Base-by-base conservation (phyloP, 306 rosid species). In the Rosa persica region DNA sequence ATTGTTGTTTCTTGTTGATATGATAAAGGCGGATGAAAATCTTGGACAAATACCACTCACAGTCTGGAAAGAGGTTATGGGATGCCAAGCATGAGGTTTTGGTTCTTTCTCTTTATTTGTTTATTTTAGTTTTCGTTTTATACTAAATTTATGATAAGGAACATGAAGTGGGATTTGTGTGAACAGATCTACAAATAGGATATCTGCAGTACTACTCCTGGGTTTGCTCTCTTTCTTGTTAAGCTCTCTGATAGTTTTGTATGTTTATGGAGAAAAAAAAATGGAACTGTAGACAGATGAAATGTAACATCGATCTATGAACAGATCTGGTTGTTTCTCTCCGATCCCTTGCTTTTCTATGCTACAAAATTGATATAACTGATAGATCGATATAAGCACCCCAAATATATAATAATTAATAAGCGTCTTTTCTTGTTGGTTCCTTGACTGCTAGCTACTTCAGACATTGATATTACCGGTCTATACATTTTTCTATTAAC, bases 31-130 rank as follows among this genome's bases (percentile, higher is more conserved):
- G 90, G 91, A 66, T 82, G 81, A 78, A 87, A 2, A 54, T 91
- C 65, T 80, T 91, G 68, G 98, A 92, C 22, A 87, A 85, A 66
- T 94, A 92, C 84, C 97, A 94, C 25, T 86, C 77, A 87, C 79
- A 84, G 12, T 82, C 97, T 66, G 92, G 89, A 72, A 78, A 85
- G 61, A 94, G 67, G 60, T 82, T 94, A 9, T 94, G 97, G 98
- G 97, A 89, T 66, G 92, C 93, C 34, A 94, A 94, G 79, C 98
- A 92, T 85, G 97, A 94, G 97, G 98, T 90, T 22, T 70, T 74
- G 70, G 72, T 70, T 76, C 55, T 25, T 2, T 22, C 38, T 55
- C 30, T 65, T 27, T 65, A 15, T 46, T 47, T 40, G 20, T 38
- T 15, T 8, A 16, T 8, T 8, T 1, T 34, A 2, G 75, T 34